phyloP scores from a whole-genome alignment of 176 grass and related monocot genomes.

The Melocanna baccifera region DNA sequence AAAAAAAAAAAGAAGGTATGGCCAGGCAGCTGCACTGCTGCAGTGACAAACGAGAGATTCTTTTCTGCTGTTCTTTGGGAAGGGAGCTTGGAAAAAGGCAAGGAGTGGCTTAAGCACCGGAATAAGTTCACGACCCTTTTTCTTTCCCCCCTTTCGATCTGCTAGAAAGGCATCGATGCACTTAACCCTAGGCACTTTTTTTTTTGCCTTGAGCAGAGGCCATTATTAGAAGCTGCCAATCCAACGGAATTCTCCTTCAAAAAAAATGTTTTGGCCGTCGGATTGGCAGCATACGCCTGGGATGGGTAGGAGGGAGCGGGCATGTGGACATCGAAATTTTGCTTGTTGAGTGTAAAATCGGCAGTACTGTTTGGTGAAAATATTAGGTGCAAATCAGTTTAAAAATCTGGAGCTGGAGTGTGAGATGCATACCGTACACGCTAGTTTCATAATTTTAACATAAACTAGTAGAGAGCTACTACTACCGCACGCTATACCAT shows the following conservation, averaged over 20 bases:
- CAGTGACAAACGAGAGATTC: conserved; percentile 34
- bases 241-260: too few relatives aligned
- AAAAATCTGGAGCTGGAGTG: too few relatives aligned
- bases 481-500: too few relatives aligned
- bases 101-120: conserved; percentile 29
- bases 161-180: conserved; percentile 29
- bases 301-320: background rate
- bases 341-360: background rate
- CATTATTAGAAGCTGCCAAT: too few relatives aligned
- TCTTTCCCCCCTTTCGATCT: conserved; percentile 26
- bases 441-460: too few relatives aligned
- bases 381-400: too few relatives aligned
- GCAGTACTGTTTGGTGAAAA: background rate
- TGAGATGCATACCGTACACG: too few relatives aligned
- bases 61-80: conserved; percentile 19
- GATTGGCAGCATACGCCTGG: too few relatives aligned
- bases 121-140: background rate
- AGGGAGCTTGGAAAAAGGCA: conserved; percentile 13
- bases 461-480: too few relatives aligned
- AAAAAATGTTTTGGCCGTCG: too few relatives aligned
- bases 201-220: background rate
- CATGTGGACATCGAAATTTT: background rate
- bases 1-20: background rate
- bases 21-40: background rate
- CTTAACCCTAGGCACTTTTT: conserved; percentile 5